These are phyloP conservation scores for Fusarium luffae DNA, from an alignment of 2,329 filamentous ascomycete genomes.

Conservation along the genomic window DNA sequence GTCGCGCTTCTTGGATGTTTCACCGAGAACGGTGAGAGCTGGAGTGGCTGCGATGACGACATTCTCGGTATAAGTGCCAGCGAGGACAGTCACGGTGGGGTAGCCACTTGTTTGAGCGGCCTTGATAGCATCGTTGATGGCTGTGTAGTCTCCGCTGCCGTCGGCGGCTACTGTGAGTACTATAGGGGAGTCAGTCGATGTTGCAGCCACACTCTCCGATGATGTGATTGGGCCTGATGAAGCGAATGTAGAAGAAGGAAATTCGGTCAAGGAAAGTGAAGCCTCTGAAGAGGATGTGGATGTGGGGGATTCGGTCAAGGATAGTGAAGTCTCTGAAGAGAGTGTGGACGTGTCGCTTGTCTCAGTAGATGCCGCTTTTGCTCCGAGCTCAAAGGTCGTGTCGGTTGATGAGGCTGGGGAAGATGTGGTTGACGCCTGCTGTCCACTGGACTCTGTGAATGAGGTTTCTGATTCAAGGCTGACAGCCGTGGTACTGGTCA, in stretches of 20 bases:
- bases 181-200: constrained; percentile 37
- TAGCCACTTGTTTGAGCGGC: constrained; percentile 54
- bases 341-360: neutral
- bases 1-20: constrained; percentile 48
- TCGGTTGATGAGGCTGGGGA: neutral
- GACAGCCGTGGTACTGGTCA: neutral
- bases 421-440: neutral
- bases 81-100: constrained; percentile 56
- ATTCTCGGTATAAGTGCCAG: constrained; percentile 58
- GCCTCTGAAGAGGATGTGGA: neutral
- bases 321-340: neutral
- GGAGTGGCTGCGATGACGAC: constrained; percentile 54
- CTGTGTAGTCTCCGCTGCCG: constrained; percentile 57
- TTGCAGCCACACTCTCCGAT: constrained; percentile 15
- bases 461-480: no score
- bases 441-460: neutral
- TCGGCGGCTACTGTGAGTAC: constrained; percentile 58
- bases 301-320: neutral
- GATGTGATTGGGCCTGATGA: constrained; percentile 20
- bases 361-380: neutral
- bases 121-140: constrained; percentile 56
- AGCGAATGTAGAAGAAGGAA: constrained; percentile 14
- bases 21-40: constrained; percentile 56
- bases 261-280: constrained; percentile 6
- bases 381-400: neutral